Evolutionary conservation across 2,329 filamentous ascomycete species (phyloP).

Genomic region (Paecilomyces niveus): DNA sequence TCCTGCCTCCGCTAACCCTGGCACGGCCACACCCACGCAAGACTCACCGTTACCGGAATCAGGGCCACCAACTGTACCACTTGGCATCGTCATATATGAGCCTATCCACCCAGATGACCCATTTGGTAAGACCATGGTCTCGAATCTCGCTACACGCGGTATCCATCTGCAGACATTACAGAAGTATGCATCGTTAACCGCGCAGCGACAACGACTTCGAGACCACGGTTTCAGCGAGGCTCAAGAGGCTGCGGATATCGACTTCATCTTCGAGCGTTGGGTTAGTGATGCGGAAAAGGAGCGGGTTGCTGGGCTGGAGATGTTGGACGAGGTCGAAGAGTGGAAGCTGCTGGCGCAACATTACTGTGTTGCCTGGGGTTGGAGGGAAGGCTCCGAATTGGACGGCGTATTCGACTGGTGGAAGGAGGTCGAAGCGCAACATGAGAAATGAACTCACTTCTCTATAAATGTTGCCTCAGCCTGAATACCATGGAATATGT

Average conservation of each 20-base stretch:
- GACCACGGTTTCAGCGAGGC: conserved; percentile 58
- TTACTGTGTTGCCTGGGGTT: conserved; percentile 87
- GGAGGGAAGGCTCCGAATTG: conserved; percentile 47
- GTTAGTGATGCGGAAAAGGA: conserved; percentile 64
- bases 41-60: neutral
- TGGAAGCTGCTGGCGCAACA: conserved; percentile 81
- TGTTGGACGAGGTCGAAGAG: conserved; percentile 92
- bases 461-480: neutral
- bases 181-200: conserved; percentile 58
- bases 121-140: conserved; percentile 87
- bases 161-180: conserved; percentile 80
- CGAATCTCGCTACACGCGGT: conserved; percentile 73
- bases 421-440: conserved; percentile 25
- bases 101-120: conserved; percentile 75
- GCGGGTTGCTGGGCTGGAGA: conserved; percentile 71
- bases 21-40: conserved; percentile 6
- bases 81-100: conserved; percentile 74
- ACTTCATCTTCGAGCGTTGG: conserved; percentile 74
- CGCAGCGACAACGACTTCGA: conserved; percentile 62
- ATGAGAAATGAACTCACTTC: conserved; percentile 6
- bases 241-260: conserved; percentile 53
- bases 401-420: conserved; percentile 27
- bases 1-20: conserved; percentile 22
- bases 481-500: neutral
- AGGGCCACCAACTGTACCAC: conserved; percentile 32